These are phyloP conservation scores for Rhododendron mucronatum DNA, from an alignment of 148 eudicot species.

Conservation along the genomic window DNA sequence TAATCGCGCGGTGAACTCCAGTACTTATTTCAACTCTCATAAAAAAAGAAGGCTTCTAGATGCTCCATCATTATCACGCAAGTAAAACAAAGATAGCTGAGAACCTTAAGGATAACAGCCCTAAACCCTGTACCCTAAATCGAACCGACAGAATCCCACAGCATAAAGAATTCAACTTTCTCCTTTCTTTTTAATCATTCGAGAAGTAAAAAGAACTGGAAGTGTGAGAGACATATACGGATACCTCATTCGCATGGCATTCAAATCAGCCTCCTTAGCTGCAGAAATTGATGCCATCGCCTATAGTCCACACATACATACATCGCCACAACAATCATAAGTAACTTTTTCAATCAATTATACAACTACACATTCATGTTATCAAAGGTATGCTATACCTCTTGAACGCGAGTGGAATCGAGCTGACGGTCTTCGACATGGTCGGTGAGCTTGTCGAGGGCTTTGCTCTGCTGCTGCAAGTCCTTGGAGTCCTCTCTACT, in stretches of 20 bases:
- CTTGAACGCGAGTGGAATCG: conserved; percentile 88
- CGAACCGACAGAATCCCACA: neutral
- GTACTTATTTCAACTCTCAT: neutral
- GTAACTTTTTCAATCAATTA: neutral
- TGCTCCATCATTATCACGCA: neutral
- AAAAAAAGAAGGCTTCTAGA: neutral
- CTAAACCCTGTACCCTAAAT: neutral
- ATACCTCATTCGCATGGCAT: conserved; percentile 82
- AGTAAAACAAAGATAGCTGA: neutral
- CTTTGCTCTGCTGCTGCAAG: conserved; percentile 93
- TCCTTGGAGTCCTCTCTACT: conserved; percentile 66
- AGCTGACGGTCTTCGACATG: conserved; percentile 98
- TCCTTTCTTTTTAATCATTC: neutral
- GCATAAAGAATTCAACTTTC: neutral
- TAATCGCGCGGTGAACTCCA: neutral
- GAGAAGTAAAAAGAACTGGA: neutral
- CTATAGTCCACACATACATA: conserved; percentile 16
- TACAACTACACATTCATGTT: no score
- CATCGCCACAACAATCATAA: conserved; percentile 2
- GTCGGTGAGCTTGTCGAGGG: conserved; percentile 91
- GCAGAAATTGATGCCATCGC: conserved; percentile 97
- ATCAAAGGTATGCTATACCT: conserved; percentile 27
- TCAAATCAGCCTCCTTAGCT: conserved; percentile 82
- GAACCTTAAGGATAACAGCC: neutral
- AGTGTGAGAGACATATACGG: neutral